phyloP scores from a whole-genome alignment of 257 asterid species.

The Capsicum rhomboideum region DNA sequence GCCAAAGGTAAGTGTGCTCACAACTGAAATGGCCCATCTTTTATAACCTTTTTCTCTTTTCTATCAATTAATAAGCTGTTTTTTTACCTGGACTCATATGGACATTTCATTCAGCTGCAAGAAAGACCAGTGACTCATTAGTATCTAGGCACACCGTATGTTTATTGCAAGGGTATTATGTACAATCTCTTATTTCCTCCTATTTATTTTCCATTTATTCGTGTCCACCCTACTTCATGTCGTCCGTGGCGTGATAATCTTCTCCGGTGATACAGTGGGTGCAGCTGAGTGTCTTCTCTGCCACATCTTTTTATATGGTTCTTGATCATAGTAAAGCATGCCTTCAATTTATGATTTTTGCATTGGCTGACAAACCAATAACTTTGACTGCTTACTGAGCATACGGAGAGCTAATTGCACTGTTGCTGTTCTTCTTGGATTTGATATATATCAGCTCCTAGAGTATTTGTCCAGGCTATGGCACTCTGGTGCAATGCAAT shows the following conservation, averaged over 20 bases:
- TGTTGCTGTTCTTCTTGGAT: not conserved
- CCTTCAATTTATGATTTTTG: not conserved
- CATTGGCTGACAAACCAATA: not conserved
- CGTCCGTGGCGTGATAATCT: not conserved
- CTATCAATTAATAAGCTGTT: not conserved
- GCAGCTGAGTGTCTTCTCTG: not conserved
- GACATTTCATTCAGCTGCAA: not conserved
- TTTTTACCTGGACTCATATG: not conserved
- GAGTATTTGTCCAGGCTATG: not conserved
- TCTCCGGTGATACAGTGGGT: not conserved
- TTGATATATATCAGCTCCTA: not conserved
- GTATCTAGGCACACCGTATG: not conserved
- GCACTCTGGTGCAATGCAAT: not conserved
- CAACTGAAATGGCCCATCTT: not conserved
- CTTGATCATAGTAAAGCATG: not conserved
- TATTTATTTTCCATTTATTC: not conserved
- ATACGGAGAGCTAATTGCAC: not conserved
- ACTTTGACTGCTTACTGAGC: not conserved
- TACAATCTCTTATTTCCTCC: not conserved
- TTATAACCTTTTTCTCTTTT: not conserved
- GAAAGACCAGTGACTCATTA: not conserved
- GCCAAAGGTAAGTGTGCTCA: conserved; percentile 55
- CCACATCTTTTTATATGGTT: not conserved
- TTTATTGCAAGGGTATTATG: not conserved
- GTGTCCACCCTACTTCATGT: not conserved